Evolutionary conservation across 495 filamentous ascomycete species (phyloP).

Genomic region (Aspergillus bridgeri): DNA sequence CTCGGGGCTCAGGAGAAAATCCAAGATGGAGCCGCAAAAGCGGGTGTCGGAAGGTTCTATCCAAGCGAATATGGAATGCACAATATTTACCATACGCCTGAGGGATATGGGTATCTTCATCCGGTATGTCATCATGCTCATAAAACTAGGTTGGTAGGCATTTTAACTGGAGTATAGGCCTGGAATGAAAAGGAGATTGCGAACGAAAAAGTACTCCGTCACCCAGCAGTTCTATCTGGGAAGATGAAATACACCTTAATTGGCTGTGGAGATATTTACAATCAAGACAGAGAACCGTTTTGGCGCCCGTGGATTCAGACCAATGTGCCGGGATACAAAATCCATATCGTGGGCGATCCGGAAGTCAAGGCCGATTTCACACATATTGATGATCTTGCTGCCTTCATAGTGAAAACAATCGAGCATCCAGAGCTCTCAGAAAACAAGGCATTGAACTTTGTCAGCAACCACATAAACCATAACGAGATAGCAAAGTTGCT

Average conservation of each 20-base stretch:
- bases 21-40: conserved; percentile 4
- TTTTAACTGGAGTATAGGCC: neutral
- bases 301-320: conserved; percentile 13
- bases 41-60: conserved; percentile 4
- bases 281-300: conserved; percentile 7
- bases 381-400: conserved; percentile 9
- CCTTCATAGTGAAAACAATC: conserved; percentile 5
- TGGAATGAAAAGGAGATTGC: conserved; percentile 4
- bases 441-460: conserved; percentile 13
- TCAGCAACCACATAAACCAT: conserved; percentile 14
- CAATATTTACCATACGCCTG: conserved; percentile 3
- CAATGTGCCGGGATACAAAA: conserved; percentile 1
- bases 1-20: conserved; percentile 2
- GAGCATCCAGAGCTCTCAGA: conserved; percentile 6
- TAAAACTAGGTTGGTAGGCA: too few species aligned
- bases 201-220: conserved; percentile 6
- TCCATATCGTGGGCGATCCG: conserved; percentile 9
- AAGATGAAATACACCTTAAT: conserved; percentile 18
- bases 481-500: conserved; percentile 13
- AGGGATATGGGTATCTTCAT: conserved; percentile 9
- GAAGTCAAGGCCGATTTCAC: conserved; percentile 13
- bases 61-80: conserved; percentile 8
- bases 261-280: conserved; percentile 19
- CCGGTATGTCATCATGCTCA: conserved; percentile 4
- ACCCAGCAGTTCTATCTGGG: conserved; percentile 8